Conservation (phyloP, 2,329 filamentous ascomycete genomes). For the Aspergillus felis region DNA sequence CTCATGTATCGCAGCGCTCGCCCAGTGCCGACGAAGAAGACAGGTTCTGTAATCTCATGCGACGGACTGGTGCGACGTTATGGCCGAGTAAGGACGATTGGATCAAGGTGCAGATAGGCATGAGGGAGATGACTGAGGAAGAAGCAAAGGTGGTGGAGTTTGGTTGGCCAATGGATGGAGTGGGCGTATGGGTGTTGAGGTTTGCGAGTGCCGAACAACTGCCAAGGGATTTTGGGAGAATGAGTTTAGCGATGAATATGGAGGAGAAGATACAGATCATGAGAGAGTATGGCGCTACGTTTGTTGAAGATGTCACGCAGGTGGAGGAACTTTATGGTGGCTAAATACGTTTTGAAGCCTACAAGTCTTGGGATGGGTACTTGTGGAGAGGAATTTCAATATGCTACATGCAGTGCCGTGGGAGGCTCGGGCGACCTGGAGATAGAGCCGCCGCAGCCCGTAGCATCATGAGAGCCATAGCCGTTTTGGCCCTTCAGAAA, state of each 20-base stretch:
- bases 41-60: conserved; percentile 12
- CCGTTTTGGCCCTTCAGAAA: too few species aligned
- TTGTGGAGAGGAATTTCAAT: background rate
- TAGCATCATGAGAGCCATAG: too few species aligned
- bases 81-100: conserved; percentile 11
- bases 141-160: conserved; percentile 9
- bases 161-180: conserved; percentile 14
- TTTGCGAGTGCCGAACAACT: conserved; percentile 3
- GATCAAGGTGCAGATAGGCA: background rate
- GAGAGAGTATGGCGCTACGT: conserved; percentile 15
- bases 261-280: conserved; percentile 12
- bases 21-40: conserved; percentile 9
- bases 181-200: conserved; percentile 15
- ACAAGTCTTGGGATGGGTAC: background rate
- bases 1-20: conserved; percentile 6
- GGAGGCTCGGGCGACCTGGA: too few species aligned
- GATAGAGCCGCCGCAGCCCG: too few species aligned
- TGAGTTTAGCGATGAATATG: conserved; percentile 1
- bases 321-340: conserved; percentile 11
- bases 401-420: background rate
- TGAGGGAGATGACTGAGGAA: conserved; percentile 9
- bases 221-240: conserved; percentile 13
- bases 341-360: background rate
- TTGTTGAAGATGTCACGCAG: conserved; percentile 13
- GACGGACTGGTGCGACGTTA: conserved; percentile 9